Conservation (phyloP, 495 filamentous ascomycete species). For the Aspergillus panamensis region DNA sequence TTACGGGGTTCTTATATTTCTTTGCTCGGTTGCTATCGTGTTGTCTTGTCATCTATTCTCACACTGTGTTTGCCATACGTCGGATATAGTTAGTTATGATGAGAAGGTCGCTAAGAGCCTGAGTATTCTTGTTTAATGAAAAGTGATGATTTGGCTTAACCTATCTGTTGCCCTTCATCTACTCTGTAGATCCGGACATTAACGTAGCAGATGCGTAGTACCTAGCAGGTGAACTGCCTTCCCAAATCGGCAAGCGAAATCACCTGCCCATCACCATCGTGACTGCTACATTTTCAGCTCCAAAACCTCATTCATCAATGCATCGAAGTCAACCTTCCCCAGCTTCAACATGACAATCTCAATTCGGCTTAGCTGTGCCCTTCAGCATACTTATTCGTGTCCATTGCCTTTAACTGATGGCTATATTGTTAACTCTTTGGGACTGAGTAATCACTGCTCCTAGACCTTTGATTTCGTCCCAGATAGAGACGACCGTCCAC, state of each 20-base stretch:
- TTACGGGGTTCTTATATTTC: slow-evolving; percentile 34
- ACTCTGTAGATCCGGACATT: no score
- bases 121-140: slow-evolving; percentile 13
- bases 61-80: slow-evolving; percentile 34
- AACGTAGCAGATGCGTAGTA: no score
- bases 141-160: not conserved
- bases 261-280: not conserved
- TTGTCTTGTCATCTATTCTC: slow-evolving; percentile 30
- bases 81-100: slow-evolving; percentile 18
- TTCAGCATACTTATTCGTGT: no score
- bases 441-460: not conserved
- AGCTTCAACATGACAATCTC: no score
- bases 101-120: slow-evolving; percentile 40
- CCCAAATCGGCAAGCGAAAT: not conserved
- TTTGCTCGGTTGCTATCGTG: slow-evolving; percentile 36
- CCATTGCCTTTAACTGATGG: not conserved
- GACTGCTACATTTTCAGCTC: not conserved
- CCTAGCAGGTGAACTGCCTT: not conserved
- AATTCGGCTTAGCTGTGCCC: no score
- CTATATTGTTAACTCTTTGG: not conserved
- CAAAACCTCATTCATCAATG: no score
- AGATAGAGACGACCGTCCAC: not conserved
- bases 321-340: no score
- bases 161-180: no score
- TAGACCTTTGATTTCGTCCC: not conserved